Conservation (phyloP, 2,329 filamentous ascomycete genomes). For the Aspergillus cejpii region DNA sequence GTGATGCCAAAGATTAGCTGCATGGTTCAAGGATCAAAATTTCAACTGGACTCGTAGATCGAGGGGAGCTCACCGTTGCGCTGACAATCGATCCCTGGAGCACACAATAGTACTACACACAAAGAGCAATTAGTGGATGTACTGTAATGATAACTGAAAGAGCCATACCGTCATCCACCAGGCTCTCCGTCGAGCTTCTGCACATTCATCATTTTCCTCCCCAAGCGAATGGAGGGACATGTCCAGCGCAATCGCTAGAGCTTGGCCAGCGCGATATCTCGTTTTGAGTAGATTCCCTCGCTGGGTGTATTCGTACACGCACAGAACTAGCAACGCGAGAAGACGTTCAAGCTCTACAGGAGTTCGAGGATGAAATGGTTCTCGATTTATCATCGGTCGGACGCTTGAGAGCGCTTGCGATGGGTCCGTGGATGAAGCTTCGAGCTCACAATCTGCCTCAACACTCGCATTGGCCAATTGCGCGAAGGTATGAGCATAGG, state of each 20-base stretch:
- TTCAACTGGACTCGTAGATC: not conserved
- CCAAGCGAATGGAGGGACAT: constrained; percentile 37
- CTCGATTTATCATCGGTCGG: constrained; percentile 28
- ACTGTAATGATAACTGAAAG: not conserved
- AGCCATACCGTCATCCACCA: constrained; percentile 45
- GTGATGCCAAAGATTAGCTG: constrained; percentile 10
- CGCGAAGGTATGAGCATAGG: constrained; percentile 37
- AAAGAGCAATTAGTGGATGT: not conserved
- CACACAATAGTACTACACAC: constrained; percentile 39
- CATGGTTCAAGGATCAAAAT: not conserved
- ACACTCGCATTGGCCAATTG: constrained; percentile 36
- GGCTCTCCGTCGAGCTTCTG: constrained; percentile 39
- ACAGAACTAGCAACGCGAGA: constrained; percentile 39
- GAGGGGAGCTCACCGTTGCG: constrained; percentile 32
- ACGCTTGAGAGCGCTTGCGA: constrained; percentile 35
- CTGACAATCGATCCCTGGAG: constrained; percentile 43
- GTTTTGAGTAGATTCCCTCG: constrained; percentile 43
- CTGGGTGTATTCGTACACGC: constrained; percentile 43
- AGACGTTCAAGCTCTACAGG: constrained; percentile 40
- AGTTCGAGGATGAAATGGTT: constrained; percentile 34
- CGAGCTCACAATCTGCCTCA: constrained; percentile 40
- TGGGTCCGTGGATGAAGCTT: constrained; percentile 36
- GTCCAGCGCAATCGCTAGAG: constrained; percentile 40
- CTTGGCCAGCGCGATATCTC: constrained; percentile 42
- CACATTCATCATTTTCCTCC: constrained; percentile 31